These are phyloP conservation scores for Pichia manshurica DNA, from an alignment of 805 yeast genomes.

Conservation along the genomic window DNA sequence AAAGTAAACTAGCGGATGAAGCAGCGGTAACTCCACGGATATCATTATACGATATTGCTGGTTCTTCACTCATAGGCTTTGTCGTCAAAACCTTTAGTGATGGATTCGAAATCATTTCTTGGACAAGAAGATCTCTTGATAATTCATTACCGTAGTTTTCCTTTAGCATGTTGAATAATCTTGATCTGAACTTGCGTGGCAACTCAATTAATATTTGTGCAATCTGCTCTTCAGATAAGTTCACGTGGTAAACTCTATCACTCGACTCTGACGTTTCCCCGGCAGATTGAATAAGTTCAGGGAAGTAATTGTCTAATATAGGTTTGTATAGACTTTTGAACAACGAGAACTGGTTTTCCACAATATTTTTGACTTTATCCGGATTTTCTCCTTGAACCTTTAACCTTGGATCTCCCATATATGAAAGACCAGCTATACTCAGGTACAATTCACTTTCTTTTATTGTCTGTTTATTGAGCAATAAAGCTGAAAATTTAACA, in stretches of 20 bases:
- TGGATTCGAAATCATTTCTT: slow-evolving; percentile 16
- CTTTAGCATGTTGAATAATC: slow-evolving; percentile 30
- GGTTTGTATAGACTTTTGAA: slow-evolving; percentile 77
- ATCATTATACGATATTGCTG: slow-evolving; percentile 2
- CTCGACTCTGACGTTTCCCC: slow-evolving; percentile 13
- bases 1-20: slow-evolving; percentile 19
- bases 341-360: slow-evolving; percentile 60
- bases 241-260: slow-evolving; percentile 20
- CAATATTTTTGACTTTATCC: slow-evolving; percentile 79
- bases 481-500: slow-evolving; percentile 57
- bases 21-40: slow-evolving; percentile 9
- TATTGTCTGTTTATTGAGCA: slow-evolving; percentile 36
- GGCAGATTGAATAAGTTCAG: slow-evolving; percentile 22
- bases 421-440: slow-evolving; percentile 74
- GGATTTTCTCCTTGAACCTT: slow-evolving; percentile 88
- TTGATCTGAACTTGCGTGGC: slow-evolving; percentile 44
- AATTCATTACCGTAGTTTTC: slow-evolving; percentile 19
- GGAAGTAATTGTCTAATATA: slow-evolving; percentile 39
- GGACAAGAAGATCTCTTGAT: slow-evolving; percentile 29
- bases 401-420: slow-evolving; percentile 87
- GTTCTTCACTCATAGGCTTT: slow-evolving; percentile 11
- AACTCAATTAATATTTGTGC: slow-evolving; percentile 43
- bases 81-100: not conserved
- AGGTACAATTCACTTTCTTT: slow-evolving; percentile 53
- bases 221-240: slow-evolving; percentile 31